These are phyloP conservation scores for Circinella umbellata DNA, from an alignment of 371 early-diverging fungal species.

Conservation along the genomic window DNA sequence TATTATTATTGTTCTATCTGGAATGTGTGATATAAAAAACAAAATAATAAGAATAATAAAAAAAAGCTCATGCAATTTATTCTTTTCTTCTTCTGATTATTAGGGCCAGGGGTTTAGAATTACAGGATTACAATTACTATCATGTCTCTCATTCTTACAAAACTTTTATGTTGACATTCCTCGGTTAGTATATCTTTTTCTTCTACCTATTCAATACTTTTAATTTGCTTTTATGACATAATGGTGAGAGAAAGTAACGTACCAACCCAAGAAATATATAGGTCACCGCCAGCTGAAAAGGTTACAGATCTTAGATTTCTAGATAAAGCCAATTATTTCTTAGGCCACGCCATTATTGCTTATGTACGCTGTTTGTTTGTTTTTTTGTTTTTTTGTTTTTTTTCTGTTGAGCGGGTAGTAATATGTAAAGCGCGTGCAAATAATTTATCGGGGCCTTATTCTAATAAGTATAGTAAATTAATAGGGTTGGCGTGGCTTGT, in stretches of 20 bases:
- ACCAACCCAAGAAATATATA: constrained; percentile 5
- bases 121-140: constrained; percentile 70
- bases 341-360: constrained; percentile 55
- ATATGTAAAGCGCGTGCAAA: background rate
- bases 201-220: constrained; percentile 14
- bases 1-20: background rate
- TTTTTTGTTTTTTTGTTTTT: background rate
- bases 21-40: no score
- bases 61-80: no score
- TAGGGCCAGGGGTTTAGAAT: constrained; percentile 81
- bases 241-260: no score
- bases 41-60: no score
- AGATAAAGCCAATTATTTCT: constrained; percentile 51
- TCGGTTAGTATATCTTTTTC: constrained; percentile 33
- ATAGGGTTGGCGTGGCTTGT: constrained; percentile 49
- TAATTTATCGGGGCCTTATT: background rate
- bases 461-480: background rate
- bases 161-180: constrained; percentile 60
- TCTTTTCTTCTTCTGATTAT: no score
- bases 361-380: constrained; percentile 33
- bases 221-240: constrained; percentile 18
- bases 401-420: background rate
- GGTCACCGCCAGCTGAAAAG: constrained; percentile 46
- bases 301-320: constrained; percentile 45
- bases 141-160: constrained; percentile 69